Base-by-base conservation (phyloP, 2,329 filamentous ascomycete species). In the Bipolaris sorokiniana region DNA sequence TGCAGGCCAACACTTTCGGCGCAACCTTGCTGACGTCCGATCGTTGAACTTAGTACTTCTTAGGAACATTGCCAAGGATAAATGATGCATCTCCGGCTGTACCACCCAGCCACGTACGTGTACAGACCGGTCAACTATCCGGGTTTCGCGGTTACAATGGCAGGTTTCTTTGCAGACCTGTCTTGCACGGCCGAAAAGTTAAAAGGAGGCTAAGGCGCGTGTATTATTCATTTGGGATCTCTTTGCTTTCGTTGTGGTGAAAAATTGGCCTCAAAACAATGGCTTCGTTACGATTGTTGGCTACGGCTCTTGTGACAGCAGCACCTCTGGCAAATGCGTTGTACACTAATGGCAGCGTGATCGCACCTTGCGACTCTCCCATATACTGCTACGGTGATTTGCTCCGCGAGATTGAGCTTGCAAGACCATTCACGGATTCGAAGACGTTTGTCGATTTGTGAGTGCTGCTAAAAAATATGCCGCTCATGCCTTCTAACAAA, bases 381-480 rank as follows among this genome's bases (percentile, higher is more conserved):
- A 79, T 90, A 18, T 90, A 90, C 75, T 90, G 88, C 69, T 81
- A 86, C 61, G 88, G 88, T 46, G 84, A 88, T 0, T 80, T 90
- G 11, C 79, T 90, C 2, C 79, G 82, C 58, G 80, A 85, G 60
- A 83, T 90, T 46, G 82, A 90, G 76, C 78, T 89, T 9, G 87
- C 87, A 2, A 79, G 78, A 22, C 87, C 87, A 0, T 90, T 89
- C 63, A 75, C 79, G 13, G 88, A 90, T 75, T 89, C 86, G 58
- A 90, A 90, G 80, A 89, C 86, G 1, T 90, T 89, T 69, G 88
- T 90, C 41, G 88, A 90, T 60, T 45, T 72, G 77, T 75, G 54
- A 54, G 67, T 61, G 28, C 7, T 15, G 20, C 41, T 6, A 3
- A 57, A 54, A 18, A 46, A 48, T 5, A 28, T 26, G 15, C 18